These are phyloP conservation scores for Tolypocladium album DNA, from an alignment of 2,329 filamentous ascomycete genomes.

Conservation along the genomic window DNA sequence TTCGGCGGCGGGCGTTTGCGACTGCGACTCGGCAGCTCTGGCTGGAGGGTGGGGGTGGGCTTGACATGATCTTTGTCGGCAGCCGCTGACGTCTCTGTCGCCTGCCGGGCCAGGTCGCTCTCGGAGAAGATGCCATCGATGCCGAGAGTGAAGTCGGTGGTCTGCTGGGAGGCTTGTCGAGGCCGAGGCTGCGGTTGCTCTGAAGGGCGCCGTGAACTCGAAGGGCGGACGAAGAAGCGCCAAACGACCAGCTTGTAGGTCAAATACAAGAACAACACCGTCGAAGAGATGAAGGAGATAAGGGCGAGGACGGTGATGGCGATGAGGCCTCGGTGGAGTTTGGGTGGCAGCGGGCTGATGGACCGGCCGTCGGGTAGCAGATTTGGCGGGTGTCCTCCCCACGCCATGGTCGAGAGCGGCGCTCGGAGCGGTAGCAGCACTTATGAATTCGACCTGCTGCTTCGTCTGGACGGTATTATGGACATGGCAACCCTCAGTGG, in stretches of 20 bases:
- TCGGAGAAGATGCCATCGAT: slow-evolving; percentile 23
- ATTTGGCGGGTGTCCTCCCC: slow-evolving; percentile 5
- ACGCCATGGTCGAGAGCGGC: slow-evolving; percentile 9
- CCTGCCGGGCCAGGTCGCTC: neutral
- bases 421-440: neutral
- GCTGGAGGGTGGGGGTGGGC: slow-evolving; percentile 1
- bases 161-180: slow-evolving; percentile 9
- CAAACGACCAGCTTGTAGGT: slow-evolving; percentile 18
- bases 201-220: slow-evolving; percentile 2
- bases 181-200: neutral
- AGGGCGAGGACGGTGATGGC: slow-evolving; percentile 18
- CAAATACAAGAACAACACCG: slow-evolving; percentile 18
- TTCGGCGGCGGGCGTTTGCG: slow-evolving; percentile 37
- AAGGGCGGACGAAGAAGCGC: slow-evolving; percentile 12
- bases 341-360: slow-evolving; percentile 10
- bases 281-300: slow-evolving; percentile 18
- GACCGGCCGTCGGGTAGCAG: slow-evolving; percentile 11
- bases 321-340: slow-evolving; percentile 15
- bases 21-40: slow-evolving; percentile 7
- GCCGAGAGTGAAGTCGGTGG: slow-evolving; percentile 21
- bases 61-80: neutral
- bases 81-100: neutral
- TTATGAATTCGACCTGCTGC: neutral
- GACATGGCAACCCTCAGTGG: neutral
- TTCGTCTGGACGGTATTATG: neutral